Base-by-base conservation (phyloP, 2,329 filamentous ascomycete species). In the Sordariomycetes sp. region DNA sequence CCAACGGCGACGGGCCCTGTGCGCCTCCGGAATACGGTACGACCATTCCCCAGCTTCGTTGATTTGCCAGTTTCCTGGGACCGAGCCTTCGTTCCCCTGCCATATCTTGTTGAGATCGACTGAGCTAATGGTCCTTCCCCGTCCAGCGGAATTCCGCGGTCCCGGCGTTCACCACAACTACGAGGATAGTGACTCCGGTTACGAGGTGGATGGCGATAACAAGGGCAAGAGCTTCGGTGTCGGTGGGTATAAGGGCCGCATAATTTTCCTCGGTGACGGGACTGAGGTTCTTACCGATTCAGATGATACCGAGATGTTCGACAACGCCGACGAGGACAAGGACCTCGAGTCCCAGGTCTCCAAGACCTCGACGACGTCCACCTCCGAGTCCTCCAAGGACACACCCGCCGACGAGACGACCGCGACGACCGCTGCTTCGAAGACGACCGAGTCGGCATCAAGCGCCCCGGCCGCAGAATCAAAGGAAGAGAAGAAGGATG, bases 1-100 rank as follows among this genome's bases (percentile, higher is more conserved):
- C 88, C 49, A 88, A 90, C 58, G 92, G 90, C 63, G 92, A 98
- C 64, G 92, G 92, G 52, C 92, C 92, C 58, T 96, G 90, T 70
- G 92, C 92, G 60, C 92, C 92, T 64, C 92, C 90, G 54, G 92
- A 98, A 79, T 98, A 96, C 71, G 92, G 92, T 88, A 90, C 81
- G 86, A 77, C 7, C 14, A 31, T 28, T 17, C 17, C 16, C 33
- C 18, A 30, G 20, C 23, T 15, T 17, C 15, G 7, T 26, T 5
- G 11, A 12, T 10, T 8, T 24, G 31, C 20, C 15, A n/a, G 6
- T 30, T 28, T 38, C 38, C 37, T 27, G 33, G n/a, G n/a, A n/a
- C n/a, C n/a, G n/a, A n/a, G n/a, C n/a, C n/a, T n/a, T n/a, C n/a
- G n/a, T 30, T 15, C 19, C 33, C 19, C 20, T 31, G 26, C 26